These are phyloP conservation scores for Aspergillus saccharolyticus DNA, from an alignment of 495 filamentous ascomycete genomes.

Conservation along the genomic window DNA sequence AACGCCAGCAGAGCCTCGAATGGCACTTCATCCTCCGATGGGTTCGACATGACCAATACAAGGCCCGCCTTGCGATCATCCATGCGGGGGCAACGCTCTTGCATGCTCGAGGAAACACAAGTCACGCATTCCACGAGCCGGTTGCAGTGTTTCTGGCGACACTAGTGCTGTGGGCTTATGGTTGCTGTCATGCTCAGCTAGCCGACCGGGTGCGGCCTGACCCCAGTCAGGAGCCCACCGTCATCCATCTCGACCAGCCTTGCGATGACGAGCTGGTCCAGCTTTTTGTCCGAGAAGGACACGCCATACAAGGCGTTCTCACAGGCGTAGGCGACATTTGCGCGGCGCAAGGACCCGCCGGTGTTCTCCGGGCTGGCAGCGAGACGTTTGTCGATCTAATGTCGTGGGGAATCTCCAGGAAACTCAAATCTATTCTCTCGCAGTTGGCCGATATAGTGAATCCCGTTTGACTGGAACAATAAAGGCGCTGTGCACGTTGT, in stretches of 20 bases:
- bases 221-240: slow-evolving; percentile 21
- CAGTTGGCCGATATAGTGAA: slow-evolving; percentile 25
- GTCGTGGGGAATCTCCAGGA: slow-evolving; percentile 38
- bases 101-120: slow-evolving; percentile 46
- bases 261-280: slow-evolving; percentile 53
- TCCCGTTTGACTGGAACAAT: no score
- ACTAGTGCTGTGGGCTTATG: slow-evolving; percentile 51
- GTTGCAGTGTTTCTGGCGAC: slow-evolving; percentile 43
- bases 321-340: slow-evolving; percentile 49
- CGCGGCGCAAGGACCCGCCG: slow-evolving; percentile 35
- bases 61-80: slow-evolving; percentile 50
- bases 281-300: slow-evolving; percentile 45
- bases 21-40: slow-evolving; percentile 45
- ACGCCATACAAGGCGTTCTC: slow-evolving; percentile 43
- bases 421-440: slow-evolving; percentile 28
- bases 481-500: no score
- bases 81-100: slow-evolving; percentile 48
- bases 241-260: slow-evolving; percentile 48
- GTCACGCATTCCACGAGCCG: slow-evolving; percentile 48
- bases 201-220: slow-evolving; percentile 10
- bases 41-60: slow-evolving; percentile 49
- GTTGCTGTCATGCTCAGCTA: slow-evolving; percentile 24
- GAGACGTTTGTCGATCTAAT: slow-evolving; percentile 33
- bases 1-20: slow-evolving; percentile 32
- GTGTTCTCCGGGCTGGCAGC: slow-evolving; percentile 39